Evolutionary conservation across 2,329 filamentous ascomycete genomes (phyloP).

Genomic region (Zasmidium cellare): DNA sequence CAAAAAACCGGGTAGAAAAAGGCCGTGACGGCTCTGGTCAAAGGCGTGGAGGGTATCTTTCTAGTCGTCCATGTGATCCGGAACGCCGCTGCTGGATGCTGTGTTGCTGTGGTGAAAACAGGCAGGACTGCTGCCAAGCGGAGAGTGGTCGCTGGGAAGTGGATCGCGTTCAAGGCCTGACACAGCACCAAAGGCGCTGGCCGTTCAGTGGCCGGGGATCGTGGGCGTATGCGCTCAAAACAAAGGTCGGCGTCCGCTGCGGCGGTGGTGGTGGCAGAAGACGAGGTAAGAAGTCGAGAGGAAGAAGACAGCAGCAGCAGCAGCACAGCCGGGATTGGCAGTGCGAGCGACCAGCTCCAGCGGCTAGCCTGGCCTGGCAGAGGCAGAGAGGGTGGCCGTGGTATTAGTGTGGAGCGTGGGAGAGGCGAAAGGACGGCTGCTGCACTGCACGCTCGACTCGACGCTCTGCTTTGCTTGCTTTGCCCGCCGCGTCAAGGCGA

Average conservation of each 20-base stretch:
- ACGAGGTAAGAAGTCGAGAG: too few relatives aligned
- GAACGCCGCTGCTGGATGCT: constrained; percentile 16
- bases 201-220: not conserved
- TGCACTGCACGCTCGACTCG: not conserved
- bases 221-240: not conserved
- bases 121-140: not conserved
- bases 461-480: too few relatives aligned
- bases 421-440: not conserved
- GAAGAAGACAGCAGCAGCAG: too few relatives aligned
- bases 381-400: too few relatives aligned
- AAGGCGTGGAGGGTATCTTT: constrained; percentile 19
- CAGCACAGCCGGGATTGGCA: too few relatives aligned
- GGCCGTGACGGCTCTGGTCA: constrained; percentile 4
- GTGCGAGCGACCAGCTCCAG: too few relatives aligned
- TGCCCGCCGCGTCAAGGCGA: too few relatives aligned
- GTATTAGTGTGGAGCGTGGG: not conserved
- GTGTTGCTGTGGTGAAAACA: constrained; percentile 1
- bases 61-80: constrained; percentile 19
- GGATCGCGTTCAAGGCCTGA: not conserved
- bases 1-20: constrained; percentile 10
- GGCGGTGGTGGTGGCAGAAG: not conserved
- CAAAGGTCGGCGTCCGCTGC: not conserved
- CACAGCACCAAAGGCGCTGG: not conserved
- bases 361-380: too few relatives aligned
- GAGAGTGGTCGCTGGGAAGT: not conserved